phyloP scores from a whole-genome alignment of 192 early-diverging fungal genomes.

The Coemansia interrupta region DNA sequence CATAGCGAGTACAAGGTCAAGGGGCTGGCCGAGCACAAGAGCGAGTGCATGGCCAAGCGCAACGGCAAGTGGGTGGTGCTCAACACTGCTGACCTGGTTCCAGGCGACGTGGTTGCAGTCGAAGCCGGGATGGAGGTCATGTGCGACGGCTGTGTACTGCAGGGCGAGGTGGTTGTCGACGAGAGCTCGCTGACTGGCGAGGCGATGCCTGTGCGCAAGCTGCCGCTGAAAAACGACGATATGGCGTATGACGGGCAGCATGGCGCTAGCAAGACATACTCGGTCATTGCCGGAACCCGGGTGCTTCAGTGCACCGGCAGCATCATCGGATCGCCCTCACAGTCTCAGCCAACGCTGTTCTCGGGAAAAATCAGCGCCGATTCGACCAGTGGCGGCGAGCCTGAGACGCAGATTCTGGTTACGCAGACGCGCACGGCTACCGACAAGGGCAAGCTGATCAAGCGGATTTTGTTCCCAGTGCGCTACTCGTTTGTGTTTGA shows the following conservation, averaged over 20 bases:
- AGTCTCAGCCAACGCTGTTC: slow-evolving; percentile 4
- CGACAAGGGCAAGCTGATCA: slow-evolving; percentile 66
- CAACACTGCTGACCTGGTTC: slow-evolving; percentile 59
- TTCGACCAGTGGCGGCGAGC: slow-evolving; percentile 4
- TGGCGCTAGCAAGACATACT: slow-evolving; percentile 54
- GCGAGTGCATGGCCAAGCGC: slow-evolving; percentile 53
- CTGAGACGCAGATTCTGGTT: slow-evolving; percentile 60
- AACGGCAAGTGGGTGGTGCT: slow-evolving; percentile 59
- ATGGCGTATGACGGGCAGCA: slow-evolving; percentile 26
- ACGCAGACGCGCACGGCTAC: slow-evolving; percentile 63
- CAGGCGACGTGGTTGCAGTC: slow-evolving; percentile 64
- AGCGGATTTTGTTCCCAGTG: slow-evolving; percentile 71
- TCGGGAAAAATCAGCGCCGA: slow-evolving; percentile 2
- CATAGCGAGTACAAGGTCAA: slow-evolving; percentile 58
- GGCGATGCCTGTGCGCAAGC: slow-evolving; percentile 75
- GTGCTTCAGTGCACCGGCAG: slow-evolving; percentile 57
- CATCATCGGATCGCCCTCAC: neutral
- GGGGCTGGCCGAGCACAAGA: slow-evolving; percentile 56
- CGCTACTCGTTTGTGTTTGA: slow-evolving; percentile 72
- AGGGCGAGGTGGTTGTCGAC: slow-evolving; percentile 70
- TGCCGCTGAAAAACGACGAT: slow-evolving; percentile 60
- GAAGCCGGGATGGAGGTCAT: slow-evolving; percentile 52
- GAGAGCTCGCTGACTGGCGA: slow-evolving; percentile 76
- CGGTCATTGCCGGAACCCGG: slow-evolving; percentile 66
- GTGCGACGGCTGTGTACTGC: slow-evolving; percentile 66